Percentiles rank a stretch among this genome's conserved stretches.
Conservation (phyloP, 805 yeast genomes). For the Suhomyces sp. region DNA sequence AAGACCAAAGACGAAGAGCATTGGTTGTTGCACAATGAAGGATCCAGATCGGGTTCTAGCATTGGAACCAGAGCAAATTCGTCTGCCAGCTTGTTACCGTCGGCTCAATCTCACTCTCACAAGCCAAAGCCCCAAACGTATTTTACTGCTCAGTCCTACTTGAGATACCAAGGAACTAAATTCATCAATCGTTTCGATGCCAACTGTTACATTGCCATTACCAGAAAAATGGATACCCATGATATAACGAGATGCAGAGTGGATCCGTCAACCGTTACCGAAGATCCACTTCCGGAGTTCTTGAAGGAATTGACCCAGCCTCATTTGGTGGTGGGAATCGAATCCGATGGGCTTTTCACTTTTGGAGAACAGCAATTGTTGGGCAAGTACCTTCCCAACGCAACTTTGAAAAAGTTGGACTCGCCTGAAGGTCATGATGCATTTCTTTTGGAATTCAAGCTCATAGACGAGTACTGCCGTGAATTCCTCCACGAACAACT, state of each 20-base stretch:
- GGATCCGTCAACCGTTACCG: constrained; percentile 34
- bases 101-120: not conserved
- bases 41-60: constrained; percentile 36
- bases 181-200: constrained; percentile 91
- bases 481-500: constrained; percentile 60
- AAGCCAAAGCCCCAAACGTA: constrained; percentile 48
- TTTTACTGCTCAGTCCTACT: constrained; percentile 93
- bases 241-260: constrained; percentile 81
- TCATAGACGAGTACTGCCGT: constrained; percentile 67
- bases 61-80: constrained; percentile 8
- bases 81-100: constrained; percentile 9
- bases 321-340: constrained; percentile 80
- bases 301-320: constrained; percentile 66
- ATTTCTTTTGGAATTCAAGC: constrained; percentile 81
- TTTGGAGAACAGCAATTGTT: constrained; percentile 85
- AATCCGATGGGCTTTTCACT: constrained; percentile 90
- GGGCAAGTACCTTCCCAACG: constrained; percentile 69
- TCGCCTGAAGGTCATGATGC: constrained; percentile 99
- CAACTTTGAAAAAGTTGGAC: constrained; percentile 65
- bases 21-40: constrained; percentile 88
- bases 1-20: constrained; percentile 61
- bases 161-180: constrained; percentile 91
- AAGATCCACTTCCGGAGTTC: constrained; percentile 44
- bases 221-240: constrained; percentile 92
- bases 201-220: constrained; percentile 90